Evolutionary conservation across 176 grass and related monocot species (phyloP).

Genomic region (Secale cereale): DNA sequence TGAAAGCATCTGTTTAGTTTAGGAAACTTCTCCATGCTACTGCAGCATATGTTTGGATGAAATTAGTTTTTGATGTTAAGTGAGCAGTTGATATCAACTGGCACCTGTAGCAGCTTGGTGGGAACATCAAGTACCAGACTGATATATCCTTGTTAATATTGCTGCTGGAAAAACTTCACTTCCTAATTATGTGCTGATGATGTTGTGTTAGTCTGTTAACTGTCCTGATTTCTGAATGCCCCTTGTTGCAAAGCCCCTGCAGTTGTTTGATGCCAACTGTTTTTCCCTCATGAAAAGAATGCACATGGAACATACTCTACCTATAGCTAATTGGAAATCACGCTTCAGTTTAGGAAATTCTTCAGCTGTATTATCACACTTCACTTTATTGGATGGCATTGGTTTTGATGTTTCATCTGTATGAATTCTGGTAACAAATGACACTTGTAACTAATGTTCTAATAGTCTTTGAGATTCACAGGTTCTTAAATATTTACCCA

Average conservation of each 20-base stretch:
- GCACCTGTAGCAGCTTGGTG: background rate
- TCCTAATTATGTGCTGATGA: background rate
- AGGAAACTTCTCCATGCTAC: background rate
- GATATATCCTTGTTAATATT: conserved; percentile 2
- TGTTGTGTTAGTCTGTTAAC: background rate
- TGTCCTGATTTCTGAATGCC: background rate
- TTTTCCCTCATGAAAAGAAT: background rate
- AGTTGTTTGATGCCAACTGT: background rate
- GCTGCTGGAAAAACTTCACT: background rate
- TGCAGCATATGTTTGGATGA: background rate
- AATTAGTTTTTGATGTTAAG: background rate
- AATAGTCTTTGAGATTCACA: background rate
- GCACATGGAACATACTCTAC: background rate
- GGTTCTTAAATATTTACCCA: background rate
- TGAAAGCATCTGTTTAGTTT: background rate
- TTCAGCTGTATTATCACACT: background rate
- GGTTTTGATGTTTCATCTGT: background rate
- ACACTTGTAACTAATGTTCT: background rate
- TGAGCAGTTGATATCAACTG: background rate
- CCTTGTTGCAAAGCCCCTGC: background rate
- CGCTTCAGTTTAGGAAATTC: background rate
- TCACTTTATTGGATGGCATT: background rate
- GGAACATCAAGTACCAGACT: background rate
- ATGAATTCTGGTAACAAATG: background rate
- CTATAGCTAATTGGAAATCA: background rate